Evolutionary conservation across 805 yeast genomes (phyloP).

Genomic region (Helenozyma rhizophorensis): DNA sequence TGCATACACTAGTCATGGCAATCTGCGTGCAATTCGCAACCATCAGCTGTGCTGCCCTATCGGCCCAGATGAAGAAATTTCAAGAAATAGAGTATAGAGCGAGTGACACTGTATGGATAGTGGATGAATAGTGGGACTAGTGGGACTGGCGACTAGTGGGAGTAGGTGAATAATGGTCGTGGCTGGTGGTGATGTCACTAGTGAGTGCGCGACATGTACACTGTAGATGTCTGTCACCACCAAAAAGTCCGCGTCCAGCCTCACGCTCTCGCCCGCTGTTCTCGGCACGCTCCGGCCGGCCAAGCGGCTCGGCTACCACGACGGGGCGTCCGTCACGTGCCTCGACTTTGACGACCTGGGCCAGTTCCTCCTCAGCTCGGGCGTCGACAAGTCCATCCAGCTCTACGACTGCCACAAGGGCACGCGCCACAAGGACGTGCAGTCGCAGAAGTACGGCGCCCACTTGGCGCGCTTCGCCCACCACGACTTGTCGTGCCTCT

Average conservation of each 20-base stretch:
- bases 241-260: conserved; percentile 20
- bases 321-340: conserved; percentile 57
- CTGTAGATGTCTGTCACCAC: no score
- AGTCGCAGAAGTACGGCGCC: conserved; percentile 88
- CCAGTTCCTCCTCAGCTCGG: conserved; percentile 66
- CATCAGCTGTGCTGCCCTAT: no score
- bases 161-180: no score
- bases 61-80: no score
- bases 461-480: conserved; percentile 84
- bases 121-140: no score
- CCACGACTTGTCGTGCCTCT: conserved; percentile 63
- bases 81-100: no score
- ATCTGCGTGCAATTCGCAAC: no score
- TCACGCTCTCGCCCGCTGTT: conserved; percentile 22
- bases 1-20: no score
- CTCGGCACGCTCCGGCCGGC: conserved; percentile 28
- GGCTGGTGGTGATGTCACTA: no score
- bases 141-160: no score
- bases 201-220: no score
- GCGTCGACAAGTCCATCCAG: conserved; percentile 79
- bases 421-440: conserved; percentile 59
- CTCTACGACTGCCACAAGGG: conserved; percentile 75
- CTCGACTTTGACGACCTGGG: conserved; percentile 84
- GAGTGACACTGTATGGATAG: no score
- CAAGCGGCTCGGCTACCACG: conserved; percentile 49